phyloP scores from a whole-genome alignment of 2,329 filamentous ascomycete species.

The Lachnellula hyalina region DNA sequence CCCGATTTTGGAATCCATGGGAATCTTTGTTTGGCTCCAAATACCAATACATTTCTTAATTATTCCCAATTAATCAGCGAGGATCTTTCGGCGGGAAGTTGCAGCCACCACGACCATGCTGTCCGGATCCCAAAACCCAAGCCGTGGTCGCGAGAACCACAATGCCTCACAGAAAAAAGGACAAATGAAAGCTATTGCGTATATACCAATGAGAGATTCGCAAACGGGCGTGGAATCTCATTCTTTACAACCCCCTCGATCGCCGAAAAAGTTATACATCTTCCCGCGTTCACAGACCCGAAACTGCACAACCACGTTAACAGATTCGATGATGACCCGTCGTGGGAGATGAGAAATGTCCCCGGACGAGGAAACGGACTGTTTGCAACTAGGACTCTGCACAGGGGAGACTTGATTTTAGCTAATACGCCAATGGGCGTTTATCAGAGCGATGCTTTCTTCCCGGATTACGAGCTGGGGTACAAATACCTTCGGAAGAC shows the following conservation, averaged over 20 bases:
- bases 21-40: not conserved
- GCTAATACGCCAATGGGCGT: constrained; percentile 23
- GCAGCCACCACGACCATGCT: constrained; percentile 1
- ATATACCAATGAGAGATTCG: constrained; percentile 25
- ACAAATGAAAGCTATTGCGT: constrained; percentile 22
- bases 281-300: constrained; percentile 18
- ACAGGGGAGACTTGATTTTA: constrained; percentile 25
- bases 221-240: constrained; percentile 25
- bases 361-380: constrained; percentile 26
- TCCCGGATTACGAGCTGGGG: constrained; percentile 15
- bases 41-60: not conserved
- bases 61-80: not conserved
- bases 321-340: constrained; percentile 15
- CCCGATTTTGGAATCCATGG: not conserved
- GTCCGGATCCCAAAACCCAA: not conserved
- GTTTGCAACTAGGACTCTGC: constrained; percentile 22
- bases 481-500: constrained; percentile 23
- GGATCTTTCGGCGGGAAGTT: not conserved
- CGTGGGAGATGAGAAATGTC: constrained; percentile 22
- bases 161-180: constrained; percentile 16
- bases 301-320: constrained; percentile 17
- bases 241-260: constrained; percentile 24
- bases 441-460: constrained; percentile 24
- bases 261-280: constrained; percentile 14
- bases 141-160: constrained; percentile 21